These are phyloP conservation scores for Byssoonygena ceratinophila DNA, from an alignment of 2,329 filamentous ascomycete genomes.

Conservation along the genomic window DNA sequence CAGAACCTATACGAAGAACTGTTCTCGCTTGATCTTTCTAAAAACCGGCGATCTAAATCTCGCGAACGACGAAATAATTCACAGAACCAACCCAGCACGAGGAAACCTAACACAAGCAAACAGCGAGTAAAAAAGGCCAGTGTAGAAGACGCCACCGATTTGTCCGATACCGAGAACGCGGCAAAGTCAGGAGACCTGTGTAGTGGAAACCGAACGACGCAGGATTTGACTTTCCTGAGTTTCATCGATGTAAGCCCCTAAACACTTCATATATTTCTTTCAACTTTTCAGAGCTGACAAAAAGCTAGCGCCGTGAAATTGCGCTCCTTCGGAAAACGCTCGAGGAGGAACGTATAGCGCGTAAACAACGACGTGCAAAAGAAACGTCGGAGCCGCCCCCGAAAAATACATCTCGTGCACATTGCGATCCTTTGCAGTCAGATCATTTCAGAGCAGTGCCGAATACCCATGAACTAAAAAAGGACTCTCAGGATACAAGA, in stretches of 20 bases:
- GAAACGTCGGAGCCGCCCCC: background rate
- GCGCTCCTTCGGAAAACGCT: slow-evolving; percentile 45
- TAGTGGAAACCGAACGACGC: background rate
- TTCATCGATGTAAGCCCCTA: slow-evolving; percentile 38
- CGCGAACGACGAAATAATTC: background rate
- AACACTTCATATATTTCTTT: background rate
- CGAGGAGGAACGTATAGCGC: slow-evolving; percentile 44
- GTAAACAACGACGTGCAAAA: slow-evolving; percentile 26
- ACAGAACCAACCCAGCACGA: slow-evolving; percentile 19
- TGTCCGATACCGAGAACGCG: slow-evolving; percentile 22
- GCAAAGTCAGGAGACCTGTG: background rate
- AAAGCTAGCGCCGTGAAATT: slow-evolving; percentile 37
- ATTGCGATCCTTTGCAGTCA: slow-evolving; percentile 2
- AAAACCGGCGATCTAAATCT: background rate
- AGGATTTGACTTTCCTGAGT: slow-evolving; percentile 45
- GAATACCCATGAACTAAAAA: slow-evolving; percentile 33
- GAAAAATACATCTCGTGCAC: background rate
- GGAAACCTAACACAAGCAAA: slow-evolving; percentile 31
- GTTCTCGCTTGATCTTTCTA: slow-evolving; percentile 13
- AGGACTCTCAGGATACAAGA: slow-evolving; percentile 18
- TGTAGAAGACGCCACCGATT: slow-evolving; percentile 26
- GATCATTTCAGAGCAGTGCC: background rate
- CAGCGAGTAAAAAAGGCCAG: slow-evolving; percentile 32
- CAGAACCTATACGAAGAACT: slow-evolving; percentile 12
- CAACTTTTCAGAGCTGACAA: slow-evolving; percentile 4